Percentiles rank a stretch among this genome's conserved stretches.
These are phyloP conservation scores for Aspergillus pseudoterreus DNA, from an alignment of 2,329 filamentous ascomycete genomes.

Conservation along the genomic window DNA sequence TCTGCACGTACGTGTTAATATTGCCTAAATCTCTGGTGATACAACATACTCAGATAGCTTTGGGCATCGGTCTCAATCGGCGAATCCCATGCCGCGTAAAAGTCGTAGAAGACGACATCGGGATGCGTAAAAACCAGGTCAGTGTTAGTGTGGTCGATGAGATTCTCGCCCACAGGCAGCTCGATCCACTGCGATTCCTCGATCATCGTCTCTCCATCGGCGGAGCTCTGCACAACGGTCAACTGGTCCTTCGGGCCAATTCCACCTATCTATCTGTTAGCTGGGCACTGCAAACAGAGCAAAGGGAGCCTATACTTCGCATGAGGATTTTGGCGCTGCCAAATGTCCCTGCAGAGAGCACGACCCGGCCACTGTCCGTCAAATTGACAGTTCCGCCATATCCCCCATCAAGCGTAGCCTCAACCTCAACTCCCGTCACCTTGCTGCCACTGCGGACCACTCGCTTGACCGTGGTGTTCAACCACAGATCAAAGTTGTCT, in stretches of 20 bases:
- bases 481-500: slow-evolving; percentile 7
- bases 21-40: neutral
- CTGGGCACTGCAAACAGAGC: neutral
- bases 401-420: slow-evolving; percentile 9
- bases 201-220: slow-evolving; percentile 6
- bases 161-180: slow-evolving; percentile 6
- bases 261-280: slow-evolving; percentile 3
- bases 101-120: slow-evolving; percentile 8
- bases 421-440: slow-evolving; percentile 7
- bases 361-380: slow-evolving; percentile 3
- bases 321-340: slow-evolving; percentile 5
- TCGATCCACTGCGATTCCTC: slow-evolving; percentile 7
- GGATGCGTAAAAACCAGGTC: slow-evolving; percentile 12
- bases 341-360: slow-evolving; percentile 7
- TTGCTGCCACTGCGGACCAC: slow-evolving; percentile 2
- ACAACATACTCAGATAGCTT: slow-evolving; percentile 9
- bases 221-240: slow-evolving; percentile 7
- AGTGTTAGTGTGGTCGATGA: slow-evolving; percentile 10
- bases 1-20: neutral
- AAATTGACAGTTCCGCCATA: slow-evolving; percentile 8
- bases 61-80: slow-evolving; percentile 10
- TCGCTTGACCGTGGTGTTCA: slow-evolving; percentile 7
- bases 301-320: slow-evolving; percentile 5
- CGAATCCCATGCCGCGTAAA: slow-evolving; percentile 7
- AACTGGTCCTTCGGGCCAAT: slow-evolving; percentile 9